Conservation (phyloP, 331 rosid species). For the Stylosanthes scabra region DNA sequence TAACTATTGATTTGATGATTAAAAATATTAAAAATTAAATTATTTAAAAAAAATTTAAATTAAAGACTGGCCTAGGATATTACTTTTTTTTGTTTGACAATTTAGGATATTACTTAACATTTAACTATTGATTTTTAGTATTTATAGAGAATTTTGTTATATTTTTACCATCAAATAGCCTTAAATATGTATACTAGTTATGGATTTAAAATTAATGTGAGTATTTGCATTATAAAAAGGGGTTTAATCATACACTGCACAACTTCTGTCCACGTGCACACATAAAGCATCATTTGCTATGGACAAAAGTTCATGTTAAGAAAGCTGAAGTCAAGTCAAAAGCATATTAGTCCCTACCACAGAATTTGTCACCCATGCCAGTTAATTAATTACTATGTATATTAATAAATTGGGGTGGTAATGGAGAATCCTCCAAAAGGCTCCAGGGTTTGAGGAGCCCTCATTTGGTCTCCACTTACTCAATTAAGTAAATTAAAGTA, state of each 20-base stretch:
- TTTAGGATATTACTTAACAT: no score
- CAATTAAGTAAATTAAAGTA: not conserved
- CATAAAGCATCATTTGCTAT: conserved; percentile 7
- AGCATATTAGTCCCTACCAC: conserved; percentile 46
- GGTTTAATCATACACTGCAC: not conserved
- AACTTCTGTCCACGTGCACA: not conserved
- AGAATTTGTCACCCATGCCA: conserved; percentile 20
- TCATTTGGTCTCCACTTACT: conserved; percentile 12
- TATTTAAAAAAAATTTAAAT: no score
- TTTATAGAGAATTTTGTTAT: no score
- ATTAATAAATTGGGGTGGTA: conserved; percentile 17
- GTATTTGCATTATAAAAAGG: no score
- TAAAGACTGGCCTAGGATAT: no score
- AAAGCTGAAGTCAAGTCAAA: conserved; percentile 45
- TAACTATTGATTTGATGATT: no score
- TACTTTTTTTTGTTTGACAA: no score
- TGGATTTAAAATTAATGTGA: no score
- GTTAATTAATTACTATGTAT: conserved; percentile 17
- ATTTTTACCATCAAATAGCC: no score
- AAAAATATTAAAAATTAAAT: no score
- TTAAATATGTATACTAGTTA: no score
- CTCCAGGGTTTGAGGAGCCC: conserved; percentile 44
- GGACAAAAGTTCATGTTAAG: conserved; percentile 2
- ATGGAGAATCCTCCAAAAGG: conserved; percentile 38
- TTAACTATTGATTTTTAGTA: no score